Conservation (phyloP, 768 basidiomycete species). For the Psilocybe azurescens region DNA sequence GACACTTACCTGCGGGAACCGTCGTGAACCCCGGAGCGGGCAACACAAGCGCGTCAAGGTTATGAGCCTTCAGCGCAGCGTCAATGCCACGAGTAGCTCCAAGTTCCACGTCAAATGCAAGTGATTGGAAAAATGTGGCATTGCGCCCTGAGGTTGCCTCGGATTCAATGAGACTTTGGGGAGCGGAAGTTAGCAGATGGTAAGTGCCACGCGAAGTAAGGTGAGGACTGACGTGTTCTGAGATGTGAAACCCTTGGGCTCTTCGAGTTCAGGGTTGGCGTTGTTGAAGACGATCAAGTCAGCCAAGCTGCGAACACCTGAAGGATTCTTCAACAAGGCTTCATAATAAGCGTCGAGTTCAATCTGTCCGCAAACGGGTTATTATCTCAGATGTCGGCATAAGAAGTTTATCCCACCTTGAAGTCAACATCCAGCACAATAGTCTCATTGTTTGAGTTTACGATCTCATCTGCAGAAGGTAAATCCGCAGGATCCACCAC, state of each 20-base stretch:
- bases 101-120: constrained; percentile 49
- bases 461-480: constrained; percentile 56
- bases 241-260: constrained; percentile 41
- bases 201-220: background rate
- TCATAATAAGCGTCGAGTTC: constrained; percentile 55
- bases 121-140: constrained; percentile 46
- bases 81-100: constrained; percentile 61
- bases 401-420: constrained; percentile 44
- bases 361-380: constrained; percentile 39
- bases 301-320: constrained; percentile 58
- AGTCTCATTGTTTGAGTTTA: constrained; percentile 55
- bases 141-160: constrained; percentile 48
- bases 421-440: constrained; percentile 62
- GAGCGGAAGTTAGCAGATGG: background rate
- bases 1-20: constrained; percentile 41
- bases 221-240: constrained; percentile 39
- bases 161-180: constrained; percentile 40
- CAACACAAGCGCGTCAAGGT: constrained; percentile 57
- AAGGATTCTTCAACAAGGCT: constrained; percentile 54
- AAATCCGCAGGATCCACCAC: constrained; percentile 70
- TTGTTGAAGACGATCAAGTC: constrained; percentile 65
- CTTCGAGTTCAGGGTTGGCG: constrained; percentile 54
- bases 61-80: constrained; percentile 47
- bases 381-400: background rate
- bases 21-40: constrained; percentile 47